Evolutionary conservation across 768 basidiomycete species (phyloP), one percentile per base, ranked within the genome.

Genomic region (Termitomyces sp.): DNA sequence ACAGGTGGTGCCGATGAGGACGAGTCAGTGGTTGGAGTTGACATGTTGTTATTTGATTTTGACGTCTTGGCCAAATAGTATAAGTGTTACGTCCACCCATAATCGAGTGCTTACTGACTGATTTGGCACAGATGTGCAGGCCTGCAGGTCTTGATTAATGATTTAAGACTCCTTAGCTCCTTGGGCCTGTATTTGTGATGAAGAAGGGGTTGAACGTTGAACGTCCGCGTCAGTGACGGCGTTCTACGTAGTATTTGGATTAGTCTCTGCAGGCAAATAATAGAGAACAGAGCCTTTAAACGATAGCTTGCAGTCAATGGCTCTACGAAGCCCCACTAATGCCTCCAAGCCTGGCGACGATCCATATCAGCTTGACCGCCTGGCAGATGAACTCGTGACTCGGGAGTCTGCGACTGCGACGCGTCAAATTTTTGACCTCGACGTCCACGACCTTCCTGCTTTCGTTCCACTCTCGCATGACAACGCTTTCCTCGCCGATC

Each of bases 381-480:
- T 91, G 35, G 88, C 87, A 7, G 84, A 89, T 58, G 88, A 91
- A 62, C 82, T 90, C 16, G 84, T 70, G 18, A 72, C 64, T 7
- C 78, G 86, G 47, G 85, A 88, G 64, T 64, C 69, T 1, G 61
- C 42, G 46, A 53, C 25, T 50, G 42, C 18, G 43, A 32, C 22
- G 29, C 52, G 33, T 52, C 59, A 57, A 22, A 51, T 55, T 23
- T 62, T 60, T 47, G 60, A 62, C 38, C 36, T 54, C 25, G 57
- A 60, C 11, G 50, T 62, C 35, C 76, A 77, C 57, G 79, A 83
- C 60, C 76, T 91, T 22, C 88, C 88, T 16, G 72, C 79, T 58
- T 81, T 81, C 66, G 64, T 77, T 7, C 91, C 94, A 44, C 79
- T 98, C 49, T 86, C 91, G 3, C 94, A 95, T 63, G 70, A 80